Conservation (phyloP, 805 yeast species). For the Vanderwaltozyma tropicalis region DNA sequence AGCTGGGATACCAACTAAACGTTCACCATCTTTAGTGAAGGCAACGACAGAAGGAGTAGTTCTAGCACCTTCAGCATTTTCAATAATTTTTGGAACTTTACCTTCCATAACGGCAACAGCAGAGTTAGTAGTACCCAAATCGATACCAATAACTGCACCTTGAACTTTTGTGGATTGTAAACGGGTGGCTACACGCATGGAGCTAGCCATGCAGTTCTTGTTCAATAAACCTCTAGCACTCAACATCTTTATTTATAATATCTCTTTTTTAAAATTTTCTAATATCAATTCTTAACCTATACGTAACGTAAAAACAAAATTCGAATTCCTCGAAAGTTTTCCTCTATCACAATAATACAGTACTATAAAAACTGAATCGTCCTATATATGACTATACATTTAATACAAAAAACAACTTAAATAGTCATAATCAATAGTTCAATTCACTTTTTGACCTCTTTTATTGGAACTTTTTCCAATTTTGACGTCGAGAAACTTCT, state of each 20-base stretch:
- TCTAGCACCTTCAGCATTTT: conserved; percentile 74
- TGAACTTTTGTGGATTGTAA: conserved; percentile 29
- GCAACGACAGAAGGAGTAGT: conserved; percentile 94
- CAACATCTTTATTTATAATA: background rate
- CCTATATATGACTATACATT: too few relatives aligned
- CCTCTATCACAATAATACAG: too few relatives aligned
- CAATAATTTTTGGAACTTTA: conserved; percentile 56
- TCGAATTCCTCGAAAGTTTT: too few relatives aligned
- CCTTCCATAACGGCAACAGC: conserved; percentile 79
- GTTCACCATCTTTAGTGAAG: conserved; percentile 83
- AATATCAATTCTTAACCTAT: too few relatives aligned
- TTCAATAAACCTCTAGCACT: conserved; percentile 1
- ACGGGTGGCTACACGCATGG: conserved; percentile 14
- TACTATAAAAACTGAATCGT: too few relatives aligned
- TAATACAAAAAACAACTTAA: too few relatives aligned
- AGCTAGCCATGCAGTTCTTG: background rate
- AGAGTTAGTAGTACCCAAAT: conserved; percentile 79
- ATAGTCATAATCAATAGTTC: too few relatives aligned
- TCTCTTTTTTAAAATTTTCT: too few relatives aligned
- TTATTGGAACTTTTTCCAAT: too few relatives aligned
- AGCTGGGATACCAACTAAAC: conserved; percentile 89
- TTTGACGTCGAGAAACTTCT: too few relatives aligned
- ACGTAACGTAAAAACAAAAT: too few relatives aligned
- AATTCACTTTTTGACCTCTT: too few relatives aligned
- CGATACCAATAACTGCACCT: conserved; percentile 65